Evolutionary conservation across 805 yeast genomes (phyloP), one percentile per base, ranked within the genome.

Genomic region (Starmerella potacharoeniae): DNA sequence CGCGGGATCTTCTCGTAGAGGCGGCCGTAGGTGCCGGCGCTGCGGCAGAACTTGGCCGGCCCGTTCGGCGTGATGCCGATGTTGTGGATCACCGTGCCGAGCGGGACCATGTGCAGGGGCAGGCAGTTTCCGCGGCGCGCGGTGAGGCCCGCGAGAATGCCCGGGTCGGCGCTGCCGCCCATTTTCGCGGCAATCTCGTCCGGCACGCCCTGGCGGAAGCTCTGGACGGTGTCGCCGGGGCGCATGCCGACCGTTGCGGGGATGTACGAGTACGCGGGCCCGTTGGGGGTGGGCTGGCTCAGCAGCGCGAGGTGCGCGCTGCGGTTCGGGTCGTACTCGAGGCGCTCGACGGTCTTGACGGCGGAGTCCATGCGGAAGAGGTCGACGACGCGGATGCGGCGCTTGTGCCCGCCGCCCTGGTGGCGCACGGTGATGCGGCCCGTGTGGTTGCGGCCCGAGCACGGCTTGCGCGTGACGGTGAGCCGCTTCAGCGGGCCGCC

Each of bases 301-400:
- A 91, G 66, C 58, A 93, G 73, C 0, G 98, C 98, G 68, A 93
- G 84, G 71, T 93, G 98, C 6, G 93, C 84, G 4, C 95, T 79
- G 75, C 98, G 80, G 65, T 86, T 86, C 49, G 98, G 98, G 71
- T 93, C 98, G 67, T 88, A 88, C 70, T 93, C 98, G 57, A 93
- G 86, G 68, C 98, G 77, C 59, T 82, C 73, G 28, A 93, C 97
- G 35, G 78, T 77, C 64, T 87, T 93, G 45, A 76, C 77, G 31
- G 97, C 97, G 0, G 82, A 71, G 3, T 68, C 77, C 41, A 68
- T 64, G 66, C 98, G 79, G 63, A 75, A 72, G 65, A 82, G 83
- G 70, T 93, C 98, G 28, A 93, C 77, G 36, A 86, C 69, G 64
- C 98, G 80, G 41, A 86, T 77, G 70, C 98, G 81, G 66, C 91